phyloP scores from a whole-genome alignment of 306 rosid genomes.

The Nissolia schottii region DNA sequence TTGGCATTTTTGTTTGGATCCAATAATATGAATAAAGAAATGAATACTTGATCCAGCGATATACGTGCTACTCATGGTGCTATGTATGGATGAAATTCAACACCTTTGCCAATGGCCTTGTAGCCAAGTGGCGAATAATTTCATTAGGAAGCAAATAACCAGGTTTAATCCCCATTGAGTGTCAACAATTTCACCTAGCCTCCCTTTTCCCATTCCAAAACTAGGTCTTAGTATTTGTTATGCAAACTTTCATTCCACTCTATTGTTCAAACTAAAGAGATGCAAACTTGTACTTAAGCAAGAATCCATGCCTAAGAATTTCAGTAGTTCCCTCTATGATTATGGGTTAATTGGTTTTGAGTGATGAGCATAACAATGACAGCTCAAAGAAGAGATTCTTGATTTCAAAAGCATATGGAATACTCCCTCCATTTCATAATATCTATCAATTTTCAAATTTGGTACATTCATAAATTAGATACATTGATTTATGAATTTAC shows the following conservation, averaged over 20 bases:
- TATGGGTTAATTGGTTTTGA: constrained; percentile 11
- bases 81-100: background rate
- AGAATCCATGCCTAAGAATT: background rate
- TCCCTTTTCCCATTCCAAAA: background rate
- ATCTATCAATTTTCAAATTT: too few relatives aligned
- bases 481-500: too few relatives aligned
- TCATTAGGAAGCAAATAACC: background rate
- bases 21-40: background rate
- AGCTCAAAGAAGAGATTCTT: background rate
- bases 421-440: too few relatives aligned
- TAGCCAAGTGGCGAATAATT: background rate
- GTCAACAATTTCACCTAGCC: background rate
- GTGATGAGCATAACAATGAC: background rate
- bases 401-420: constrained; percentile 6
- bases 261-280: background rate
- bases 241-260: constrained; percentile 7
- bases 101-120: background rate
- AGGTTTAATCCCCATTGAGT: background rate
- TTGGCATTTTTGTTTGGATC: background rate
- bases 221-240: background rate
- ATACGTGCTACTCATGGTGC: background rate
- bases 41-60: background rate
- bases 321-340: background rate
- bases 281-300: background rate
- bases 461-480: too few relatives aligned